These are phyloP conservation scores for Salix purpurea DNA, from an alignment of 345 rosid genomes.

Conservation along the genomic window DNA sequence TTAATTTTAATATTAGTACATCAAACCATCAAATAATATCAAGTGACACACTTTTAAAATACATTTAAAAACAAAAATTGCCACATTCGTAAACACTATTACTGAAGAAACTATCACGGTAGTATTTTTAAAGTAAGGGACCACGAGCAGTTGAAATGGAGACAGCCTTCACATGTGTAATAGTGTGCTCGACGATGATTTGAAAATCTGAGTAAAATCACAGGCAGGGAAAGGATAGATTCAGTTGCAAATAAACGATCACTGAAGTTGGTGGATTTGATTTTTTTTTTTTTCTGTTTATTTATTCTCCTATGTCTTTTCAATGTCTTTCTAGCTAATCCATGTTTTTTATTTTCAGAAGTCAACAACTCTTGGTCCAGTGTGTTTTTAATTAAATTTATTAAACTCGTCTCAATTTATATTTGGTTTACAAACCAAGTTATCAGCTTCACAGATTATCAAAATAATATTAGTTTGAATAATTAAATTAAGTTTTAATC, in stretches of 20 bases:
- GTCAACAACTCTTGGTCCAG: background rate
- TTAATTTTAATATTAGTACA: too few relatives aligned
- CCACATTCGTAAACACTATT: too few relatives aligned
- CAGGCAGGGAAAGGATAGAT: background rate
- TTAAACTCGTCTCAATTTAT: too few relatives aligned
- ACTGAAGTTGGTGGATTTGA: background rate
- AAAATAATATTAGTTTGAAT: too few relatives aligned
- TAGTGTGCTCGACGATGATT: background rate
- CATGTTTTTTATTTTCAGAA: background rate
- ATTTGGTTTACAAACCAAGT: too few relatives aligned
- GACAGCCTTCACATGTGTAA: constrained; percentile 31
- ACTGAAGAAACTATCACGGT: background rate
- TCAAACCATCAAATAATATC: too few relatives aligned
- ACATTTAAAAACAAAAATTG: too few relatives aligned
- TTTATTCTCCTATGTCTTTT: constrained; percentile 1
- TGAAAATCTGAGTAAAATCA: background rate
- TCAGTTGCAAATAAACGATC: too few relatives aligned
- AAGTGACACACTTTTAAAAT: too few relatives aligned
- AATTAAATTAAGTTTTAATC: too few relatives aligned
- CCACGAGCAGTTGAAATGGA: constrained; percentile 1
- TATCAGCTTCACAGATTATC: too few relatives aligned
- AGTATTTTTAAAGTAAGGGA: background rate
- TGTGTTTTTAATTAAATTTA: too few relatives aligned
- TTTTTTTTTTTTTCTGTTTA: background rate
- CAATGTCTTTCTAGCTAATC: background rate